Conservation (phyloP, 116 monocot genomes). For the Phalaenopsis hybrid region DNA sequence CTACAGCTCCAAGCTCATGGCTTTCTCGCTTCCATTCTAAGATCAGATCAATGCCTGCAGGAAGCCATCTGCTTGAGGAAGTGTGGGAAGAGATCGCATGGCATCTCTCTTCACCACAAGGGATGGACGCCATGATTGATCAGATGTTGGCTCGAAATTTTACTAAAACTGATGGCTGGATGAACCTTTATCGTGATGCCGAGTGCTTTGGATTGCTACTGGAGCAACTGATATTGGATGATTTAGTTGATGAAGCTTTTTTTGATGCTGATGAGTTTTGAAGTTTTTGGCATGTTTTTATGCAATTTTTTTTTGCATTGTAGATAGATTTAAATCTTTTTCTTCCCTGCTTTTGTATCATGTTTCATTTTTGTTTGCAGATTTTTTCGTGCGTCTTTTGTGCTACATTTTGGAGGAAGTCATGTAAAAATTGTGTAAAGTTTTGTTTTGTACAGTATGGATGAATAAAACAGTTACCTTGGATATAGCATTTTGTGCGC, state of each 20-base stretch:
- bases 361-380: not conserved
- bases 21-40: slow-evolving; percentile 10
- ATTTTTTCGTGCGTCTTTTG: not conserved
- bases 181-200: slow-evolving; percentile 44
- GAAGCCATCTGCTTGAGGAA: slow-evolving; percentile 41
- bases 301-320: not conserved
- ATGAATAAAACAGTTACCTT: not conserved
- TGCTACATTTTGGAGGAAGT: not conserved
- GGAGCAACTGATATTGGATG: slow-evolving; percentile 59
- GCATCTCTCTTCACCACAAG: slow-evolving; percentile 26
- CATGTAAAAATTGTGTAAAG: not conserved
- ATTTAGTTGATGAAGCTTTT: slow-evolving; percentile 57
- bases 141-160: slow-evolving; percentile 30
- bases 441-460: not conserved
- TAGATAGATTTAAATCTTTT: not conserved
- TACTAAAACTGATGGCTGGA: slow-evolving; percentile 54
- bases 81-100: slow-evolving; percentile 54
- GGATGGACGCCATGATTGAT: slow-evolving; percentile 20
- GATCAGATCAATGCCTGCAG: slow-evolving; percentile 26
- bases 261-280: slow-evolving; percentile 2
- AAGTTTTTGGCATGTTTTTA: not conserved
- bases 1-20: slow-evolving; percentile 21
- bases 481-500: not conserved
- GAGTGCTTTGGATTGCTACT: slow-evolving; percentile 41
- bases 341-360: not conserved